Evolutionary conservation across 2,329 filamentous ascomycete species (phyloP), one percentile per base, ranked within the genome.

Genomic region (Microascus cirrosus): DNA sequence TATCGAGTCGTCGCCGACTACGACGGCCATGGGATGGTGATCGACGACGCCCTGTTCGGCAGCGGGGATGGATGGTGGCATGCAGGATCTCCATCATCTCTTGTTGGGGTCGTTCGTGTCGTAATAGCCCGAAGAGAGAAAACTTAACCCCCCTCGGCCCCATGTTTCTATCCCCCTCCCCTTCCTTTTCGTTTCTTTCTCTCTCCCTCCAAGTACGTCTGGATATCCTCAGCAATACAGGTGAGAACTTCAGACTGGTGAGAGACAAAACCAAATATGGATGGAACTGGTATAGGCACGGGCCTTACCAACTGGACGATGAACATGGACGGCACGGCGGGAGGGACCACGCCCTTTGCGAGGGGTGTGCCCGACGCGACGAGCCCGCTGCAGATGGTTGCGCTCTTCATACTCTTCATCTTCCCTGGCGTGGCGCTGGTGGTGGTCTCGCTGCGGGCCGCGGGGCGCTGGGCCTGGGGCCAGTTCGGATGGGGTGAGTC

Each of bases 331-430:
- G 55, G 55, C 11, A n/a, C 28, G 18, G 10, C 12, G 34, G 48
- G n/a, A 15, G 35, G 34, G 42, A 22, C n/a, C 45, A 56, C 18
- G 39, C 24, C 25, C 3, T 56, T 34, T 15, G 39, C 39, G 15
- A 18, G 4, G 24, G 24, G 56, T 2, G 56, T 58, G 10, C 56
- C 56, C 2, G 53, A 55, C 25, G n/a, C 22, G 20, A 53, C 50
- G 24, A 58, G 57, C 32, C 25, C 67, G n/a, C 65, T 69, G 15
- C 70, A 72, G 53, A 58, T 62, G 8, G 60, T 60, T 11, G 69
- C 64, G 1, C 57, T 71, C 3, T 65, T 66, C 48, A 61, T 71
- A 45, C 62, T 68, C 20, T 69, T 72, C 60, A 58, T 70, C 53
- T 69, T 71, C 18, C 69, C 70, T 1, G 58, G 59, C 4, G 34